Evolutionary conservation across 2,329 filamentous ascomycete species (phyloP).

Genomic region (Pseudopithomyces chartarum): DNA sequence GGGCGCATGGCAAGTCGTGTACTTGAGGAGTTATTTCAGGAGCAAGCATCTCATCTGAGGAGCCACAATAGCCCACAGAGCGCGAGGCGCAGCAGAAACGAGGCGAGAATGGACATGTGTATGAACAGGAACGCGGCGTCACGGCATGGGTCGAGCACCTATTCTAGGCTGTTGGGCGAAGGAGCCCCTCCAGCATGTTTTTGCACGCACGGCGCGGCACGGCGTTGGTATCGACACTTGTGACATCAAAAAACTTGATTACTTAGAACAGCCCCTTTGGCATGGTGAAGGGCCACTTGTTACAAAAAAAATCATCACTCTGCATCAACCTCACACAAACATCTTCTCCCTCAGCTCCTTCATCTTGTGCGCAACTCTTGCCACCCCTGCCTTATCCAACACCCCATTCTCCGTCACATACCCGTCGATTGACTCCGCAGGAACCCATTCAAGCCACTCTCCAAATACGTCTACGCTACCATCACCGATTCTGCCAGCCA

Average conservation of each 20-base stretch:
- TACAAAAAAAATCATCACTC: no score
- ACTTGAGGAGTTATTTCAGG: constrained; percentile 91
- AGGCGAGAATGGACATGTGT: constrained; percentile 12
- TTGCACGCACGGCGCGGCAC: constrained; percentile 17
- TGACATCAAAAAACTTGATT: constrained; percentile 5
- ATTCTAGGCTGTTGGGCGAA: constrained; percentile 9
- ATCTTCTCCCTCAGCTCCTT: constrained; percentile 26
- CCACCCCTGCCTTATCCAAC: constrained; percentile 22
- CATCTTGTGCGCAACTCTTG: constrained; percentile 14
- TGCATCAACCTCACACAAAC: constrained; percentile 18
- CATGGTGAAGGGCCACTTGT: no score
- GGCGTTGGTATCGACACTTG: constrained; percentile 28
- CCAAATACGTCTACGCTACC: constrained; percentile 40
- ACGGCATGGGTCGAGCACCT: constrained; percentile 10
- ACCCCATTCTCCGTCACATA: constrained; percentile 38
- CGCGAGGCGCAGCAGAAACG: neutral
- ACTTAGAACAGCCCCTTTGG: neutral
- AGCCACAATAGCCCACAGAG: no score
- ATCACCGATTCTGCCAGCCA: constrained; percentile 19
- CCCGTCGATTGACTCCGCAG: constrained; percentile 27
- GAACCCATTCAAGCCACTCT: constrained; percentile 47
- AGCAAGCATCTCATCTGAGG: constrained; percentile 57
- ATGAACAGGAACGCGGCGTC: constrained; percentile 19
- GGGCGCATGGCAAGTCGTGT: constrained; percentile 97
- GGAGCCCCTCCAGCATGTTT: constrained; percentile 14